These are phyloP conservation scores for Thecaphora thlaspeos DNA, from an alignment of 1,284 basidiomycete genomes.

Conservation along the genomic window DNA sequence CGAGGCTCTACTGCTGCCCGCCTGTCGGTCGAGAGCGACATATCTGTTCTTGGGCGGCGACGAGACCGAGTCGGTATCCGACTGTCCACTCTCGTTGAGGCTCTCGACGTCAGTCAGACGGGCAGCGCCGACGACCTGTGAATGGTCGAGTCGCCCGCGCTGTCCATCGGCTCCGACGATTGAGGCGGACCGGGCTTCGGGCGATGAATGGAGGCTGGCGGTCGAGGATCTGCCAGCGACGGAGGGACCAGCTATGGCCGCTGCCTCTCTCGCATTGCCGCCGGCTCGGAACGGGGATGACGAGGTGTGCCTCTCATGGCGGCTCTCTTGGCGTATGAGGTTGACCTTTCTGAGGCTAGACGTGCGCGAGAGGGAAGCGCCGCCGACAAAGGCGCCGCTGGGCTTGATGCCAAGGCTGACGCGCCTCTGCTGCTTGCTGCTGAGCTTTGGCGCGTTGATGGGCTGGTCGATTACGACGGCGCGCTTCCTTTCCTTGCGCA, in stretches of 20 bases:
- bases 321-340: background rate
- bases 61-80: background rate
- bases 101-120: background rate
- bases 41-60: background rate
- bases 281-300: background rate
- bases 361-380: background rate
- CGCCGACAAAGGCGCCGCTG: background rate
- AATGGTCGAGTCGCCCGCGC: background rate
- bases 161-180: background rate
- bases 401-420: background rate
- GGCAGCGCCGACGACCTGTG: background rate
- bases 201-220: background rate
- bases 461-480: constrained; percentile 9
- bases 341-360: background rate
- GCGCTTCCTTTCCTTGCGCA: constrained; percentile 22
- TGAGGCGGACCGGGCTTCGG: background rate
- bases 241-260: too few species aligned
- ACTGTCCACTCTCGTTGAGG: background rate
- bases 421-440: background rate
- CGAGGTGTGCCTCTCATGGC: background rate
- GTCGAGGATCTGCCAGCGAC: background rate
- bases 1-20: background rate
- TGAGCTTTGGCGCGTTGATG: background rate
- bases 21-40: background rate
- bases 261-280: too few species aligned